These are phyloP conservation scores for Xylaria intraflava DNA, from an alignment of 495 filamentous ascomycete genomes.

Conservation along the genomic window DNA sequence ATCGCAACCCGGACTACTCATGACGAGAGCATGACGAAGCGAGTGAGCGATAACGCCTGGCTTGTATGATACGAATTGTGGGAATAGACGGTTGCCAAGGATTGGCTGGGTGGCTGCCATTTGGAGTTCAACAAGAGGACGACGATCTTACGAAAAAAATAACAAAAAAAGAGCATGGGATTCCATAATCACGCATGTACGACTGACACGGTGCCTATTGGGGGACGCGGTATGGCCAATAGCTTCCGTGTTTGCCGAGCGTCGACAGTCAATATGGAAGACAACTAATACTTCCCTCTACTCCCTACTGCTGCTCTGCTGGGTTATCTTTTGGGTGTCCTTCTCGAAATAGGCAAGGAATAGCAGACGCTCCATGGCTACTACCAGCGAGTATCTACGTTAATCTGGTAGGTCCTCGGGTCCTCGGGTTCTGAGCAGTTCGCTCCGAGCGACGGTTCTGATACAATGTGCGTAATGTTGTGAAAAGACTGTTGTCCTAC, in stretches of 20 bases:
- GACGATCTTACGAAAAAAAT: neutral
- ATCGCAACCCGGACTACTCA: neutral
- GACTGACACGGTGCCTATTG: neutral
- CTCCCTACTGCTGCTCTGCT: neutral
- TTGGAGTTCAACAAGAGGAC: neutral
- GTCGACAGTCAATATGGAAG: neutral
- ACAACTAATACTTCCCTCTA: neutral
- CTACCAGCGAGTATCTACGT: no score
- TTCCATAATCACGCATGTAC: slow-evolving; percentile 1
- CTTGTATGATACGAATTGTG: slow-evolving; percentile 8
- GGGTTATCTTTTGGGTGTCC: neutral
- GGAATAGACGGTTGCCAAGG: neutral
- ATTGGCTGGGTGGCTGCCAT: neutral
- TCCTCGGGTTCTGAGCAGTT: no score
- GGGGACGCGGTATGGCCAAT: neutral
- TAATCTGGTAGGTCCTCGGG: no score
- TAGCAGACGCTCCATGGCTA: neutral
- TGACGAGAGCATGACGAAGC: neutral
- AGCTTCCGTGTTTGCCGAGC: neutral
- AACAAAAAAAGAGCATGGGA: neutral
- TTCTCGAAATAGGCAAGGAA: neutral
- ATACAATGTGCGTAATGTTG: no score
- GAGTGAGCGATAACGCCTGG: neutral
- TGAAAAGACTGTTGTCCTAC: no score
- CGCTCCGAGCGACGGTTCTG: no score